Evolutionary conservation across 2,329 filamentous ascomycete species (phyloP).

Genomic region (Paecilomyces variotii): DNA sequence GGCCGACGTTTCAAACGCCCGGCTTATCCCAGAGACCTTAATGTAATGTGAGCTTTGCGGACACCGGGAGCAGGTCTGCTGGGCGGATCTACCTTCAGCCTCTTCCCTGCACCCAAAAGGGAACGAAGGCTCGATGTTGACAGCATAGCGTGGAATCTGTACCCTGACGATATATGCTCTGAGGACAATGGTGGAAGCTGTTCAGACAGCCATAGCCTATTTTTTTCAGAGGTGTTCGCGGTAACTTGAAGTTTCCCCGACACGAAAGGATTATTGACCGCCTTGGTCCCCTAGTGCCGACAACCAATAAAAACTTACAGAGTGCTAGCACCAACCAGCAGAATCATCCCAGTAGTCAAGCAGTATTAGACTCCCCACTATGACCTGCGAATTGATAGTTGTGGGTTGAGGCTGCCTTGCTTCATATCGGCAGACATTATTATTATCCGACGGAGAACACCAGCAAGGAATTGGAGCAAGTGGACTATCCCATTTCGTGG

Average conservation of each 20-base stretch:
- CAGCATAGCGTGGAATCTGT: constrained; percentile 4
- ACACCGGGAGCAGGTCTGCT: background rate
- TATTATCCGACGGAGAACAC: background rate
- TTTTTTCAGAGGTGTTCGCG: background rate
- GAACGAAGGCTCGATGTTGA: constrained; percentile 7
- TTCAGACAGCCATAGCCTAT: constrained; percentile 4
- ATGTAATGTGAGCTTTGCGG: background rate
- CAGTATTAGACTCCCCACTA: background rate
- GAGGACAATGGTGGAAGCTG: background rate
- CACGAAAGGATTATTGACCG: background rate
- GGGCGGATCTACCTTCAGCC: constrained; percentile 13
- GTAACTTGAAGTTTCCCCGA: background rate
- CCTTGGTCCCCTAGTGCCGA: background rate
- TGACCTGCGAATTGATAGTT: background rate
- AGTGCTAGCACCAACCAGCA: background rate
- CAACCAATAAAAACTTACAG: background rate
- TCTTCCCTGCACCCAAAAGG: constrained; percentile 6
- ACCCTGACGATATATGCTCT: background rate
- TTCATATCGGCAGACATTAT: background rate
- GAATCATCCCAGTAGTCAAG: background rate
- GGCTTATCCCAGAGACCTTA: background rate
- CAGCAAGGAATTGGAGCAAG: background rate
- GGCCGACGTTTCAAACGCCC: constrained; percentile 10
- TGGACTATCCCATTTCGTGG: too few relatives aligned
- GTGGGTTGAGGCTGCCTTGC: background rate